These are phyloP conservation scores for Vittaforma corneae DNA, from an alignment of 371 early-diverging fungal genomes.

Conservation along the genomic window DNA sequence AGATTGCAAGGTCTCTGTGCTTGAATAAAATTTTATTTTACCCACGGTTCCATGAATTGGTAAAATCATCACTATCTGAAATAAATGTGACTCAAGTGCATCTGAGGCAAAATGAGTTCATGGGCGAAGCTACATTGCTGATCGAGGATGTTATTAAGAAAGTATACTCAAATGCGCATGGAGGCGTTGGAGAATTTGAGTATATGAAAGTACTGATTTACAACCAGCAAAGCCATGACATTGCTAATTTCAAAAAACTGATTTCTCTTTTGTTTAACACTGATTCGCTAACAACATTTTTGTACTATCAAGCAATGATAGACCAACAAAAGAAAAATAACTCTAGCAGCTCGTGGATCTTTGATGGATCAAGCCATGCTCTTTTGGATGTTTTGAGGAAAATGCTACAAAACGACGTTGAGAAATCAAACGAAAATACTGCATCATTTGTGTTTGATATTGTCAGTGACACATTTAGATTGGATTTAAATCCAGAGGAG, in stretches of 20 bases:
- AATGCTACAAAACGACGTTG: too few species aligned
- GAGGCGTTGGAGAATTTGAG: background rate
- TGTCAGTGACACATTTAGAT: too few species aligned
- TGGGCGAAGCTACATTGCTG: constrained; percentile 28
- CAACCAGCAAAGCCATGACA: background rate
- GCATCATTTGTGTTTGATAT: too few species aligned
- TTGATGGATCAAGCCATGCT: constrained; percentile 3
- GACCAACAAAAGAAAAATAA: constrained; percentile 23
- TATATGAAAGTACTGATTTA: background rate
- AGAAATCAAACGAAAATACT: too few species aligned
- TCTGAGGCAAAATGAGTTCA: constrained; percentile 15
- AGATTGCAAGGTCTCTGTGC: constrained; percentile 19
- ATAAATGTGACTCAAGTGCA: constrained; percentile 19
- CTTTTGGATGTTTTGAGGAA: constrained; percentile 34
- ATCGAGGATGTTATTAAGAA: constrained; percentile 35
- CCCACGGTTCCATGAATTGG: constrained; percentile 45
- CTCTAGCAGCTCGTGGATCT: constrained; percentile 38
- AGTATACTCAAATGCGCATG: constrained; percentile 2
- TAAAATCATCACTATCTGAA: constrained; percentile 35
- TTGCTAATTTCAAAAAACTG: constrained; percentile 21
- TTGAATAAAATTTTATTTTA: constrained; percentile 30
- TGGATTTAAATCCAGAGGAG: too few species aligned
- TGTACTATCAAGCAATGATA: constrained; percentile 22
- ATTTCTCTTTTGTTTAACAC: constrained; percentile 29
- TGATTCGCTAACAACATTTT: constrained; percentile 24